Base-by-base conservation (phyloP, 108 stramenopile species). In the Fistulifera pelliculosa region DNA sequence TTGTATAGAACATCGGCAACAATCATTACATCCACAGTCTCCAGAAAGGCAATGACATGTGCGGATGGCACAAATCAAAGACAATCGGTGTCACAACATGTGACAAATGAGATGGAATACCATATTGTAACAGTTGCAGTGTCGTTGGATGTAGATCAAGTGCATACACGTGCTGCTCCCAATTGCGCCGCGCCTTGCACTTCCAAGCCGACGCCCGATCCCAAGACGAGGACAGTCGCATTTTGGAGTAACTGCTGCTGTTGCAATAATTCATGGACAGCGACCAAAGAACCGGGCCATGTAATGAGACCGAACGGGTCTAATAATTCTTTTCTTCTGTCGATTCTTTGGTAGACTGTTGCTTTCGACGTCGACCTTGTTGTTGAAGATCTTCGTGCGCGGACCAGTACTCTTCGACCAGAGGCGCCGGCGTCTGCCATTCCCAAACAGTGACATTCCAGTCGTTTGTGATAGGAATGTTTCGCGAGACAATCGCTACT, bases 251-350 rank as follows among this genome's bases (percentile, higher is more conserved):
- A 47, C 5, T 66, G 39, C 17, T 55, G 40, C 31, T 60, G 67
- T 22, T 39, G 45, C 45, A 66, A 57, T 40, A 90, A 43, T 56
- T 83, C 88, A 50, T 61, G 70, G 1, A 75, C 67, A n/a, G 88
- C 88, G 38, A 77, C 31, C 19, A 90, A 77, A 23, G 77, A 70
- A 5, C 88, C 88, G 21, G 88, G 88, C 88, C 88, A 90, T 43
- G 79, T 68, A 31, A 90, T 75, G 11, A 83, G 54, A 35, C 88
- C 84, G 65, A 90, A 90, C 14, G 88, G 88, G 65, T 90, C 87
- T 21, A 81, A 64, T 43, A 75, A 24, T 42, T 60, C 31, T n/a
- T n/a, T n/a, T n/a, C n/a, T n/a, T n/a, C n/a, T n/a, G 15, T 31
- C 19, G 22, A 27, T 17, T 11, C 25, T 49, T 17, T 41, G 14